Conservation (phyloP, 2,329 filamentous ascomycete species). For the Colletotrichum lentis region DNA sequence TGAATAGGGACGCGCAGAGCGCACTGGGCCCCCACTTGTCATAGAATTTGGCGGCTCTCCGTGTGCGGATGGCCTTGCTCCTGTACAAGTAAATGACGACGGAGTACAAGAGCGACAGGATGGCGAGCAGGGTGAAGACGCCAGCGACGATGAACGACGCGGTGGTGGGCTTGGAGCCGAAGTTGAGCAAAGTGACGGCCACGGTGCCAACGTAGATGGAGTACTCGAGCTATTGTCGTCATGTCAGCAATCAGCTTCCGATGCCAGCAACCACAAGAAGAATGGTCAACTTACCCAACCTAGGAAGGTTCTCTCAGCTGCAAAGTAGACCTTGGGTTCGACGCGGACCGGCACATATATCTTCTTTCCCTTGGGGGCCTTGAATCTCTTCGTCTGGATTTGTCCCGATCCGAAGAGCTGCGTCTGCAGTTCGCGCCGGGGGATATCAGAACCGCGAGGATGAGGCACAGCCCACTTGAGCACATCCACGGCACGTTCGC, state of each 20-base stretch:
- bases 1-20: conserved; percentile 76
- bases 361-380: conserved; percentile 82
- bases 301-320: conserved; percentile 93
- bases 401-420: conserved; percentile 63
- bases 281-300: conserved; percentile 73
- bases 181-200: conserved; percentile 83
- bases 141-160: conserved; percentile 74
- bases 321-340: conserved; percentile 97
- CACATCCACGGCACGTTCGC: conserved; percentile 53
- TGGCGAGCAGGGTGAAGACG: conserved; percentile 83
- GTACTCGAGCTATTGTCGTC: conserved; percentile 77
- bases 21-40: conserved; percentile 85
- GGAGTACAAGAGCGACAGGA: conserved; percentile 81
- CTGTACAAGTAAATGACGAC: conserved; percentile 88
- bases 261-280: not conserved
- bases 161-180: conserved; percentile 66
- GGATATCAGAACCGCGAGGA: conserved; percentile 64
- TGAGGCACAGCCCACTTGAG: conserved; percentile 63
- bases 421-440: conserved; percentile 62
- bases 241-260: conserved; percentile 38
- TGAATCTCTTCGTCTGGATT: conserved; percentile 68
- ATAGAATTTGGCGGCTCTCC: conserved; percentile 89
- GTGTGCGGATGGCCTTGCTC: conserved; percentile 81
- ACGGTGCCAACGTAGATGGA: conserved; percentile 93
- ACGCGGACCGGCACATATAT: conserved; percentile 96